phyloP scores from a whole-genome alignment of 768 basidiomycete genomes.

The Leccinum longicurvipes region DNA sequence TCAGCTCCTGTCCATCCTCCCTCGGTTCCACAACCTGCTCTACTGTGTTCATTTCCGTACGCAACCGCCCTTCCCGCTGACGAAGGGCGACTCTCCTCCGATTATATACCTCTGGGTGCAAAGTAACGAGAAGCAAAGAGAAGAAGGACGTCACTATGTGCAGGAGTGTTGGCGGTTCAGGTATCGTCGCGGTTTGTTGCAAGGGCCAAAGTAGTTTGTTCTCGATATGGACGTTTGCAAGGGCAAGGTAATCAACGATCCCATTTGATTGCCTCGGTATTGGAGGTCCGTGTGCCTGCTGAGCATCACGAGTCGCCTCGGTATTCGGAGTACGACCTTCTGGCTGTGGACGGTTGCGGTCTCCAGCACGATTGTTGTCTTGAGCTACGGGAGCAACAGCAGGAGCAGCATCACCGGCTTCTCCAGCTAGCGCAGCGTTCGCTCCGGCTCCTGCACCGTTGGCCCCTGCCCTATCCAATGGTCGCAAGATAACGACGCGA shows the following conservation, averaged over 20 bases:
- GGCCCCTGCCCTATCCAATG: slow-evolving; percentile 32
- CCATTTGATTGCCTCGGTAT: slow-evolving; percentile 30
- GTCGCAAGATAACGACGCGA: slow-evolving; percentile 41
- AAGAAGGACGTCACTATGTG: slow-evolving; percentile 55
- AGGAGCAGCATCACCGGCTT: slow-evolving; percentile 24
- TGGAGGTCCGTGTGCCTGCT: slow-evolving; percentile 28
- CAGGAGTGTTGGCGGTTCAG: slow-evolving; percentile 43
- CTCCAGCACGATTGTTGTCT: slow-evolving; percentile 14
- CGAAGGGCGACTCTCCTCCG: slow-evolving; percentile 56
- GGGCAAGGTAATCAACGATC: slow-evolving; percentile 51
- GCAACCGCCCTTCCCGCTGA: slow-evolving; percentile 60
- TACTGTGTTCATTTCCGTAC: slow-evolving; percentile 56
- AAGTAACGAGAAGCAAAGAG: slow-evolving; percentile 52
- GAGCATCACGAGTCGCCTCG: slow-evolving; percentile 12
- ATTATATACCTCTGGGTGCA: slow-evolving; percentile 76
- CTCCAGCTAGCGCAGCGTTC: slow-evolving; percentile 20
- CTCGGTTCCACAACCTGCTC: slow-evolving; percentile 26
- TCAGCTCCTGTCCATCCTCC: slow-evolving; percentile 30
- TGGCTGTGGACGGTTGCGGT: slow-evolving; percentile 14
- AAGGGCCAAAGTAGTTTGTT: slow-evolving; percentile 45
- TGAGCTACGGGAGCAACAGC: slow-evolving; percentile 16
- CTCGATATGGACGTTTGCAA: slow-evolving; percentile 55
- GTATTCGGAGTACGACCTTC: slow-evolving; percentile 15
- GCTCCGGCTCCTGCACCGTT: slow-evolving; percentile 21
- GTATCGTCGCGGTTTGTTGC: slow-evolving; percentile 12